These are phyloP conservation scores for Teunomyces cretensis DNA, from an alignment of 805 yeast genomes.

Conservation along the genomic window DNA sequence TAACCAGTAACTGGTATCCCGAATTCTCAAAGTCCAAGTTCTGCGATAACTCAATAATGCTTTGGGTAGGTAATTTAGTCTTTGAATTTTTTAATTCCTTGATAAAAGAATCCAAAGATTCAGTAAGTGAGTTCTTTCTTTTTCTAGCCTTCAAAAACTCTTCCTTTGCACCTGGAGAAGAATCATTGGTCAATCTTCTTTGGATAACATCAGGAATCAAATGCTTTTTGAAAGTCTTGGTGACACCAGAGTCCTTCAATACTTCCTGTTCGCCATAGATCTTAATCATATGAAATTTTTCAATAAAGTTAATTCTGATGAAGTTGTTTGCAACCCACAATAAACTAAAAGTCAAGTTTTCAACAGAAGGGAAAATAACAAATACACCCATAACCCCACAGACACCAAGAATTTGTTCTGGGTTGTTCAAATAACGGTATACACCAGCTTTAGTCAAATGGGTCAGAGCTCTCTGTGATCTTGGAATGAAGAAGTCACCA, in stretches of 20 bases:
- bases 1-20: slow-evolving; percentile 29
- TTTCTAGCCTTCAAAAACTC: slow-evolving; percentile 14
- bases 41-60: slow-evolving; percentile 40
- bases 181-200: slow-evolving; percentile 22
- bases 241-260: slow-evolving; percentile 52
- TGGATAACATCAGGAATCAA: slow-evolving; percentile 40
- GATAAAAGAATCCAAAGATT: slow-evolving; percentile 47
- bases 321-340: slow-evolving; percentile 67
- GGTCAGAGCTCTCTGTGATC: slow-evolving; percentile 38
- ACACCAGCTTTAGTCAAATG: slow-evolving; percentile 75
- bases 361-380: slow-evolving; percentile 54
- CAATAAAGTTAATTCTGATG: slow-evolving; percentile 69
- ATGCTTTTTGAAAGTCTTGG: slow-evolving; percentile 42
- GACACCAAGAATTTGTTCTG: slow-evolving; percentile 75
- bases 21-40: slow-evolving; percentile 38
- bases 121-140: slow-evolving; percentile 39
- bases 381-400: slow-evolving; percentile 80
- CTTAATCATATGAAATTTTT: slow-evolving; percentile 73
- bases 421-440: slow-evolving; percentile 77
- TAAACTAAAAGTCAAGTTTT: slow-evolving; percentile 49
- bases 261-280: slow-evolving; percentile 68
- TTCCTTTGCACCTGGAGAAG: slow-evolving; percentile 10
- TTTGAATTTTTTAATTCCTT: slow-evolving; percentile 38
- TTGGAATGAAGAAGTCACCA: slow-evolving; percentile 77
- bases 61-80: slow-evolving; percentile 31